Evolutionary conservation across 192 early-diverging fungal species (phyloP), one percentile per base, ranked within the genome.

Genomic region (Dispira simplex): DNA sequence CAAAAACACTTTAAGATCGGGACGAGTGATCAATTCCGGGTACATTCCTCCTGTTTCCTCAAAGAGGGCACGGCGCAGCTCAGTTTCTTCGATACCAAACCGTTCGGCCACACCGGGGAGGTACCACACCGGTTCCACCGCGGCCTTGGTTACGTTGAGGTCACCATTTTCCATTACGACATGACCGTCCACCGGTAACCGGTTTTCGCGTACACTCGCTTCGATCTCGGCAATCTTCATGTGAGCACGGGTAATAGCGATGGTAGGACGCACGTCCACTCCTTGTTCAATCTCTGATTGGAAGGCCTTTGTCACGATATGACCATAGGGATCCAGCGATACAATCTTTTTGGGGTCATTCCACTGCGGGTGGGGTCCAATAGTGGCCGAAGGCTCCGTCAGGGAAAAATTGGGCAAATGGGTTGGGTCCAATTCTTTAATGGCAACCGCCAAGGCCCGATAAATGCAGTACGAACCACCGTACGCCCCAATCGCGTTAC

Each of bases 31-130:
- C 53, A 96, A 82, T 66, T 96, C 93, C 0, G 93, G 93, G 66
- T 93, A 96, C 91, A 92, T 91, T 59, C 93, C 93, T 46, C 91
- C 93, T 11, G 89, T 91, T 66, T 93, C 90, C 66, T 94, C 90
- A 48, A 59, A 53, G 16, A 96, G 68, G 0, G 89, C 83, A 8
- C 91, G 84, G 20, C 93, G 83, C 65, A 97, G 77, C 13, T 81
- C 75, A 8, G 84, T 78, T 72, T 97, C 93, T 45, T 84, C 85
- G 45, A 94, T 90, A 20, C 86, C 84, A 71, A 97, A 86, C 8
- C 91, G 80, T 53, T 83, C 78, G 43, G 93, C 93, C 0, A 97
- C 90, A 8, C 93, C 93, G 8, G 93, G 93, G 3, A 97, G 75
- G 65, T 85, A 85, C 93, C 93, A 97, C 14, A 97, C 93, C 46